Percentiles rank a stretch among this genome's conserved stretches.
phyloP scores from a whole-genome alignment of 116 monocot species.

The Iris pallida region DNA sequence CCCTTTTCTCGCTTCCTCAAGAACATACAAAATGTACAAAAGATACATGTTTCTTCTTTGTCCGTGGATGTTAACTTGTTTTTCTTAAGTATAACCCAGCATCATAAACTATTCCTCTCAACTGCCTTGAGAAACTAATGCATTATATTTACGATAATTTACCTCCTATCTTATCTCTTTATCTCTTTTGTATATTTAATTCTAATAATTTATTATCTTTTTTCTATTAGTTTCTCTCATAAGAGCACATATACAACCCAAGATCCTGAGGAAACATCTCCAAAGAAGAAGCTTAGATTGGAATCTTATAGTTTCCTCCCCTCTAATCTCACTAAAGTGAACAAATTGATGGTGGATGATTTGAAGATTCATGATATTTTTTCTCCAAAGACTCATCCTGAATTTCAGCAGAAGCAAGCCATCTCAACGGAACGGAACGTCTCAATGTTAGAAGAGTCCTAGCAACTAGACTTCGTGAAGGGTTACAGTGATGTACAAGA shows the following conservation, averaged over 20 bases:
- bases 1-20: too few relatives aligned
- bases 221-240: too few relatives aligned
- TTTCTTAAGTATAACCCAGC: too few relatives aligned
- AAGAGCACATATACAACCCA: not conserved
- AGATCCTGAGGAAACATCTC: not conserved
- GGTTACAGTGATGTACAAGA: slow-evolving; percentile 28
- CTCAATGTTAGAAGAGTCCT: slow-evolving; percentile 15
- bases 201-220: too few relatives aligned
- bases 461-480: slow-evolving; percentile 13
- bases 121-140: too few relatives aligned
- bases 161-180: too few relatives aligned
- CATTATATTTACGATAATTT: too few relatives aligned
- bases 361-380: not conserved
- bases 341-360: not conserved
- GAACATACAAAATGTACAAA: too few relatives aligned
- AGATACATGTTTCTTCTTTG: too few relatives aligned
- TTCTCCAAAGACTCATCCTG: not conserved
- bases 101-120: too few relatives aligned
- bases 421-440: not conserved
- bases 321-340: not conserved
- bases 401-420: slow-evolving; percentile 3
- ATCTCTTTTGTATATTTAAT: too few relatives aligned
- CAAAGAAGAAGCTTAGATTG: not conserved
- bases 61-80: too few relatives aligned
- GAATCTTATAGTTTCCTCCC: not conserved